Percentiles rank a stretch among this genome's conserved stretches.
phyloP scores from a whole-genome alignment of 2,329 filamentous ascomycete species.

The Cladosporium sp. region DNA sequence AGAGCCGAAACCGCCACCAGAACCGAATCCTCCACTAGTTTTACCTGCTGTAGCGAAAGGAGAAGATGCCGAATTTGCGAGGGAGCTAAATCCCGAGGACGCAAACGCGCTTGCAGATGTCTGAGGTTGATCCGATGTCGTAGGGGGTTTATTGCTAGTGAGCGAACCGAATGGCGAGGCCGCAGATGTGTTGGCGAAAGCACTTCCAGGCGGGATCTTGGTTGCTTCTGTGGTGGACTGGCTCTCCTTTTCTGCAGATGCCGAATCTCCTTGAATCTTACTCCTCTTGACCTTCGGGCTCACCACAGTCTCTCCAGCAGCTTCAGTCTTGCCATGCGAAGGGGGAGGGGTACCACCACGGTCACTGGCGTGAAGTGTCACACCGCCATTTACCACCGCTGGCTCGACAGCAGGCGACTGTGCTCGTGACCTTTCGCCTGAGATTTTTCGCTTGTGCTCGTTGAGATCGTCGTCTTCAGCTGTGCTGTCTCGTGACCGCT shows the following conservation, averaged over 20 bases:
- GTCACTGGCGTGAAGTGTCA: not conserved
- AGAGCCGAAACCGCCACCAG: slow-evolving; percentile 26
- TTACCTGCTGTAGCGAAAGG: slow-evolving; percentile 35
- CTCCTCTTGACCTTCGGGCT: slow-evolving; percentile 50
- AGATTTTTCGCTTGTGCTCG: slow-evolving; percentile 31
- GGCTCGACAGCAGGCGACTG: slow-evolving; percentile 16
- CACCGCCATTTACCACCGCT: not conserved
- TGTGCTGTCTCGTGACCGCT: slow-evolving; percentile 44
- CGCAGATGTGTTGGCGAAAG: slow-evolving; percentile 43
- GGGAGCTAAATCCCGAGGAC: slow-evolving; percentile 42
- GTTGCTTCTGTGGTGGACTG: slow-evolving; percentile 13
- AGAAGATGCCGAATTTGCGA: slow-evolving; percentile 36
- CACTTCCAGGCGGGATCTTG: slow-evolving; percentile 35
- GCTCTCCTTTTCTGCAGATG: slow-evolving; percentile 27
- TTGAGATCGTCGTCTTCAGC: slow-evolving; percentile 31
- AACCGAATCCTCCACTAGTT: slow-evolving; percentile 18
- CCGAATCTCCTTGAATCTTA: slow-evolving; percentile 21
- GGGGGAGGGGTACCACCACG: slow-evolving; percentile 5
- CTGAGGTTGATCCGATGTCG: slow-evolving; percentile 25
- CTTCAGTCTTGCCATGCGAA: slow-evolving; percentile 13
- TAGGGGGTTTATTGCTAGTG: slow-evolving; percentile 32
- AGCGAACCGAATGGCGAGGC: slow-evolving; percentile 47
- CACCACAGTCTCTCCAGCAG: slow-evolving; percentile 17
- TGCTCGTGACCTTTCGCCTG: slow-evolving; percentile 28
- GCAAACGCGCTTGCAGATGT: slow-evolving; percentile 49